Evolutionary conservation across 371 early-diverging fungal species (phyloP).

Genomic region (Caulochytrium protostelioides): DNA sequence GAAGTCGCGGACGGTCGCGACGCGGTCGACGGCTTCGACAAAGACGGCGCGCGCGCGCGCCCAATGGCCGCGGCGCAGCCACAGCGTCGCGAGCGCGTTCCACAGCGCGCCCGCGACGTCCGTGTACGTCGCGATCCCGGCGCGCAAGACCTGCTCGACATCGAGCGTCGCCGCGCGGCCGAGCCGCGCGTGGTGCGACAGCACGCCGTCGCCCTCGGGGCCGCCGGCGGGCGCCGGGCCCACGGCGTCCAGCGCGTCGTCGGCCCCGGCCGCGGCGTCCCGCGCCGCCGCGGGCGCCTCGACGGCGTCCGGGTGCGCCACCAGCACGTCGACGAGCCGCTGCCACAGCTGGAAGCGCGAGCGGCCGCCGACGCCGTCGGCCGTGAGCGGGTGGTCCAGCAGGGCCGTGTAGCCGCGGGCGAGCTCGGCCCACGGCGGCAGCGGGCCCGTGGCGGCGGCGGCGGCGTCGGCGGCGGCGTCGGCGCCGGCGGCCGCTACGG

Average conservation of each 20-base stretch:
- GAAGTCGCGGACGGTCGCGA: slow-evolving; percentile 80
- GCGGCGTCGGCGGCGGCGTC: too few relatives aligned
- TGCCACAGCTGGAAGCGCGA: slow-evolving; percentile 68
- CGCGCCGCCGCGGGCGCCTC: too few relatives aligned
- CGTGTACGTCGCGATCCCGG: slow-evolving; percentile 61
- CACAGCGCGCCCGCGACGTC: slow-evolving; percentile 74
- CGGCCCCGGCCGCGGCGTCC: background rate
- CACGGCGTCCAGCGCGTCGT: background rate
- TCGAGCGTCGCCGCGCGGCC: slow-evolving; percentile 22
- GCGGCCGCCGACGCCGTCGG: too few relatives aligned
- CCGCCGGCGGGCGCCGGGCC: background rate
- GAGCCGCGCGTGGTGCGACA: too few relatives aligned
- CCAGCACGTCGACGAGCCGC: slow-evolving; percentile 59
- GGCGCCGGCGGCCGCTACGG: too few relatives aligned
- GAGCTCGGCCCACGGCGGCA: too few relatives aligned
- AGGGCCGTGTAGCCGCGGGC: too few relatives aligned
- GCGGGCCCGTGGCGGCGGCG: too few relatives aligned
- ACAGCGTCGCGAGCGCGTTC: slow-evolving; percentile 64
- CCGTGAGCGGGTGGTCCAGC: too few relatives aligned
- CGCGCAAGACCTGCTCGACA: slow-evolving; percentile 64
- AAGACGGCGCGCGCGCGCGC: slow-evolving; percentile 77
- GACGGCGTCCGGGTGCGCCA: slow-evolving; percentile 47
- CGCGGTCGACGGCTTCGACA: slow-evolving; percentile 69
- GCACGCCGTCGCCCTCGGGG: too few relatives aligned
- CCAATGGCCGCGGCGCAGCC: slow-evolving; percentile 48